phyloP scores from a whole-genome alignment of 1,284 basidiomycete species.

The Phenoliferia sp. region DNA sequence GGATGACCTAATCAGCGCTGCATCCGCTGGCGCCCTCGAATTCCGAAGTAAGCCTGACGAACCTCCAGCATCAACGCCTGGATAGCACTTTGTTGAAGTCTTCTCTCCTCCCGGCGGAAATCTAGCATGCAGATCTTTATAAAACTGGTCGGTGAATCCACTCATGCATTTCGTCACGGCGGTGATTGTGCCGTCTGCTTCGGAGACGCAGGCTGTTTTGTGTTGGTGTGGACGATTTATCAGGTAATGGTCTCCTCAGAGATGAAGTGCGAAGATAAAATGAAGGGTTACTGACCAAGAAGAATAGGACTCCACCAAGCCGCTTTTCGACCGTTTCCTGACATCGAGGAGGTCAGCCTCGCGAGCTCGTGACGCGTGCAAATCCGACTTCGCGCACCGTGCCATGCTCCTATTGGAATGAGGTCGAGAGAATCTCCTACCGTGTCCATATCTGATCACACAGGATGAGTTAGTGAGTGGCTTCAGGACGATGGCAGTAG shows the following conservation, averaged over 20 bases:
- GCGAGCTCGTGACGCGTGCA: not conserved
- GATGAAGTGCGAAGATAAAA: not conserved
- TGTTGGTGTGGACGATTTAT: too few relatives aligned
- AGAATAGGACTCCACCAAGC: slow-evolving; percentile 91
- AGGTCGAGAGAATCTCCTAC: slow-evolving; percentile 53
- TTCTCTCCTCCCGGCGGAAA: slow-evolving; percentile 63
- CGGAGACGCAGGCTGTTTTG: slow-evolving; percentile 53
- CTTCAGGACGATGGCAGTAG: slow-evolving; percentile 51
- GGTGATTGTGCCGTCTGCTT: slow-evolving; percentile 61
- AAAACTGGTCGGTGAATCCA: slow-evolving; percentile 85
- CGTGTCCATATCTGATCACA: slow-evolving; percentile 43
- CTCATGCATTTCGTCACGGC: slow-evolving; percentile 68
- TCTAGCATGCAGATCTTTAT: slow-evolving; percentile 62
- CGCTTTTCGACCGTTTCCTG: slow-evolving; percentile 68
- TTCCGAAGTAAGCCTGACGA: slow-evolving; percentile 20
- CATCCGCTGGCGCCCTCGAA: not conserved
- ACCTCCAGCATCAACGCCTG: slow-evolving; percentile 69
- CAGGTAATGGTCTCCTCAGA: too few relatives aligned
- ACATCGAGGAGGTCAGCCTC: slow-evolving; percentile 35
- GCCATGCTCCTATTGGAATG: slow-evolving; percentile 79
- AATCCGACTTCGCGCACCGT: slow-evolving; percentile 51
- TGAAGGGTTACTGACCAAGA: slow-evolving; percentile 53
- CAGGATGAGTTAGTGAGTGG: not conserved
- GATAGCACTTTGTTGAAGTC: slow-evolving; percentile 58
- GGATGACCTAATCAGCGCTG: slow-evolving; percentile 15